phyloP scores from a whole-genome alignment of 2,329 filamentous ascomycete species.

The Apiospora arundinis region DNA sequence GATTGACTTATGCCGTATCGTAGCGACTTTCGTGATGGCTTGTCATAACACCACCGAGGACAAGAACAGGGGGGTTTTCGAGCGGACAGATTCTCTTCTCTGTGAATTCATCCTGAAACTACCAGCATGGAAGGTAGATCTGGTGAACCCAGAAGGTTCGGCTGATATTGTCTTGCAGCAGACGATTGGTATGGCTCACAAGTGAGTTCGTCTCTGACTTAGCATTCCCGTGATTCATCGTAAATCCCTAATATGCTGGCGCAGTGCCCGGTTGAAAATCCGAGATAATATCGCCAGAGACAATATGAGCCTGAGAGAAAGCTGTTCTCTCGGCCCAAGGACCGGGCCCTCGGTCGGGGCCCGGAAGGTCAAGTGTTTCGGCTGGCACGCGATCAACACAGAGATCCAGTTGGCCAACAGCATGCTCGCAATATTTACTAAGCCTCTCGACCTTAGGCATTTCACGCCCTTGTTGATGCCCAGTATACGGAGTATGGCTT shows the following conservation, averaged over 20 bases:
- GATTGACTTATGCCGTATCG: conserved; percentile 45
- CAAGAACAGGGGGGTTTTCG: conserved; percentile 34
- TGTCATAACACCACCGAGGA: conserved; percentile 34
- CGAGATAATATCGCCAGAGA: conserved; percentile 35
- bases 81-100: conserved; percentile 45
- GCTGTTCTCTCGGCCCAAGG: conserved; percentile 38
- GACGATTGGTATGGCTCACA: conserved; percentile 43
- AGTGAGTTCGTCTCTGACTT: conserved; percentile 36
- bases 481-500: conserved; percentile 34
- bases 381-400: conserved; percentile 38
- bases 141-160: conserved; percentile 44
- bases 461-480: conserved; percentile 36
- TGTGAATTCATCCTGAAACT: conserved; percentile 47
- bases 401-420: conserved; percentile 42
- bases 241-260: neutral
- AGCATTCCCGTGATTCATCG: neutral
- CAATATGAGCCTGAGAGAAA: conserved; percentile 38
- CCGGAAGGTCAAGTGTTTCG: conserved; percentile 37
- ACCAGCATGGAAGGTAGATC: conserved; percentile 46
- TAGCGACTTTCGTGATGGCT: conserved; percentile 40
- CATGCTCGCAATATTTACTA: conserved; percentile 40
- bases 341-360: conserved; percentile 36
- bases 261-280: conserved; percentile 38
- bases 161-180: conserved; percentile 47
- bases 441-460: conserved; percentile 37